Conservation (phyloP, 2,329 filamentous ascomycete species). For the Lecanosticta acicola region DNA sequence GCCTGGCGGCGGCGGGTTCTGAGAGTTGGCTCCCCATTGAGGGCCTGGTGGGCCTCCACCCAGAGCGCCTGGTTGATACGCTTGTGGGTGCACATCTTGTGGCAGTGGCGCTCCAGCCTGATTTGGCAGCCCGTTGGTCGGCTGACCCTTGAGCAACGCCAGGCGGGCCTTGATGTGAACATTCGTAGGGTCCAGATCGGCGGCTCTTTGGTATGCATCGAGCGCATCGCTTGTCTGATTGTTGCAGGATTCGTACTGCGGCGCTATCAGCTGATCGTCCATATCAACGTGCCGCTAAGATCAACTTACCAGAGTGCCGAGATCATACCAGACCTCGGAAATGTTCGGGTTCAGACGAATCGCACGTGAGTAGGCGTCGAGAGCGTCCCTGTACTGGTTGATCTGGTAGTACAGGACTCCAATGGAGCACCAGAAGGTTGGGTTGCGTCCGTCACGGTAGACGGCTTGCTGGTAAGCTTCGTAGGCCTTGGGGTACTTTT, state of each 20-base stretch:
- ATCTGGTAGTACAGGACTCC: constrained; percentile 99
- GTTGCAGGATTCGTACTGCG: constrained; percentile 93
- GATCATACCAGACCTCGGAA: constrained; percentile 97
- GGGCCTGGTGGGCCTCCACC: constrained; percentile 72
- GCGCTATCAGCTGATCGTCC: constrained; percentile 29
- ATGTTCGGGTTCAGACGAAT: constrained; percentile 97
- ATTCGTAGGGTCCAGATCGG: constrained; percentile 87
- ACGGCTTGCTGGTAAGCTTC: constrained; percentile 98
- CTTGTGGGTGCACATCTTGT: constrained; percentile 91
- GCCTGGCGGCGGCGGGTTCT: constrained; percentile 57
- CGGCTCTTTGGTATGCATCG: constrained; percentile 90
- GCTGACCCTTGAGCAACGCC: constrained; percentile 76
- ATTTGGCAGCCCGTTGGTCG: constrained; percentile 61
- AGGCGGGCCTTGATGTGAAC: constrained; percentile 94
- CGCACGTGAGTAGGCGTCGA: constrained; percentile 94
- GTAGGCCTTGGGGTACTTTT: constrained; percentile 97
- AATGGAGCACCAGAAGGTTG: constrained; percentile 99
- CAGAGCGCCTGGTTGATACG: constrained; percentile 78
- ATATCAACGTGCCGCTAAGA: constrained; percentile 1
- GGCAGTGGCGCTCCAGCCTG: constrained; percentile 77
- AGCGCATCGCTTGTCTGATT: constrained; percentile 96
- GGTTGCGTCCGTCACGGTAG: constrained; percentile 94
- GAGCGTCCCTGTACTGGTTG: constrained; percentile 96
- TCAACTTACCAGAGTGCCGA: constrained; percentile 79
- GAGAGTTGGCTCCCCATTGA: constrained; percentile 78